Evolutionary conservation across 2,329 filamentous ascomycete genomes (phyloP).

Genomic region (Byssothecium circinans): DNA sequence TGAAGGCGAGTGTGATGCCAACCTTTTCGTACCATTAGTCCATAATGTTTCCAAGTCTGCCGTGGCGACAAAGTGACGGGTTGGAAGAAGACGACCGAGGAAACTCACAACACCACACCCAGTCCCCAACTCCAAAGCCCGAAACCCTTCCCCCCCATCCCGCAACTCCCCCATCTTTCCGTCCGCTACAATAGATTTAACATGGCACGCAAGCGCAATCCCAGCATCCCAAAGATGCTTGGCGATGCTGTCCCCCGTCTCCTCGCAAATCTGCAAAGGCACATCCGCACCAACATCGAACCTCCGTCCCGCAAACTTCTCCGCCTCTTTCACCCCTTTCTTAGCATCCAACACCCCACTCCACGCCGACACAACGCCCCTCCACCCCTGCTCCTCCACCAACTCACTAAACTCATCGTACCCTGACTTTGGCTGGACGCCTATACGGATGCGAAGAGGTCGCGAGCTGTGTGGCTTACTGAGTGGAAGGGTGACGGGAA

Average conservation of each 20-base stretch:
- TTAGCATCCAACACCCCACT: slow-evolving; percentile 50
- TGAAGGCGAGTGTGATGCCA: slow-evolving; percentile 62
- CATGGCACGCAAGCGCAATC: slow-evolving; percentile 57
- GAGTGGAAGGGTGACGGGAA: slow-evolving; percentile 49
- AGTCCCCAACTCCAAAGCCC: slow-evolving; percentile 65
- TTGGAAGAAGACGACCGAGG: not conserved
- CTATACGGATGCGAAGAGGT: slow-evolving; percentile 47
- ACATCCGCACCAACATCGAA: slow-evolving; percentile 49
- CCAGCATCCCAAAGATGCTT: slow-evolving; percentile 70
- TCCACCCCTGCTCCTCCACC: slow-evolving; percentile 30
- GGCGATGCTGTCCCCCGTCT: slow-evolving; percentile 72
- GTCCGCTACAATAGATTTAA: slow-evolving; percentile 40
- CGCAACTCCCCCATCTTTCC: not conserved
- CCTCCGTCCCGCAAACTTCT: slow-evolving; percentile 59
- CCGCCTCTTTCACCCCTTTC: slow-evolving; percentile 45
- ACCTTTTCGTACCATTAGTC: slow-evolving; percentile 15
- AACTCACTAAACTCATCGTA: slow-evolving; percentile 34
- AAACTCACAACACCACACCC: slow-evolving; percentile 65
- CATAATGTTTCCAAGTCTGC: not conserved
- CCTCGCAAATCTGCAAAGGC: slow-evolving; percentile 62
- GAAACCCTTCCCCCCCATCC: slow-evolving; percentile 20
- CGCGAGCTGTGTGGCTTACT: slow-evolving; percentile 42
- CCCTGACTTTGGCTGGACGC: slow-evolving; percentile 27
- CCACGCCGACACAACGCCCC: slow-evolving; percentile 61
- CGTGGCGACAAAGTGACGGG: not conserved